These are phyloP conservation scores for Xylaria sp. DNA, from an alignment of 2,329 filamentous ascomycete species.

Conservation along the genomic window DNA sequence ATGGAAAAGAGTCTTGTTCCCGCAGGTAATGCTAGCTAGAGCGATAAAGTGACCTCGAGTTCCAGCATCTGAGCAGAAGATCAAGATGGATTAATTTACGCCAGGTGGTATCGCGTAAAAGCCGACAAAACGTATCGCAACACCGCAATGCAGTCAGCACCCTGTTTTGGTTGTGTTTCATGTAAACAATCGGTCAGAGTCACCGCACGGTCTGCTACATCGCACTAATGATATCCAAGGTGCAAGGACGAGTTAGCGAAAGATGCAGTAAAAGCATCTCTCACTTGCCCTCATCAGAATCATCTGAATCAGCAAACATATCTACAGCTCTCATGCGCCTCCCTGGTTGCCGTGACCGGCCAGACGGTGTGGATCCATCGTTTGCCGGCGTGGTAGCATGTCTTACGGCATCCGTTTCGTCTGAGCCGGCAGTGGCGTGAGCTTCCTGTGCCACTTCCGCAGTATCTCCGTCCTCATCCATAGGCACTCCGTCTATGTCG, in stretches of 20 bases:
- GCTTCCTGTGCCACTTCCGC: conserved; percentile 51
- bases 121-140: neutral
- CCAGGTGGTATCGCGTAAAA: neutral
- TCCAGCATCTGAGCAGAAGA: neutral
- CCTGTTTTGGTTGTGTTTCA: neutral
- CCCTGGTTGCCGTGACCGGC: conserved; percentile 52
- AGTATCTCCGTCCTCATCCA: conserved; percentile 53
- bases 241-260: neutral
- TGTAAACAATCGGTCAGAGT: neutral
- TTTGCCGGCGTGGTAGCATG: conserved; percentile 45
- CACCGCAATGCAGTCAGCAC: neutral
- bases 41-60: neutral
- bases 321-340: conserved; percentile 81
- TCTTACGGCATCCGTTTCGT: conserved; percentile 42
- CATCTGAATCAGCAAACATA: conserved; percentile 86
- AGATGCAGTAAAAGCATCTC: neutral
- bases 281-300: conserved; percentile 52
- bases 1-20: neutral
- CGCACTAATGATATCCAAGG: neutral
- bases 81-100: neutral
- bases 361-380: conserved; percentile 38
- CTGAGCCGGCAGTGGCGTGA: conserved; percentile 30
- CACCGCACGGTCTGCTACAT: neutral
- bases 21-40: neutral
- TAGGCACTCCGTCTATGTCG: conserved; percentile 59